These are phyloP conservation scores for Curvularia sp. DNA, from an alignment of 2,329 filamentous ascomycete species.

Conservation along the genomic window DNA sequence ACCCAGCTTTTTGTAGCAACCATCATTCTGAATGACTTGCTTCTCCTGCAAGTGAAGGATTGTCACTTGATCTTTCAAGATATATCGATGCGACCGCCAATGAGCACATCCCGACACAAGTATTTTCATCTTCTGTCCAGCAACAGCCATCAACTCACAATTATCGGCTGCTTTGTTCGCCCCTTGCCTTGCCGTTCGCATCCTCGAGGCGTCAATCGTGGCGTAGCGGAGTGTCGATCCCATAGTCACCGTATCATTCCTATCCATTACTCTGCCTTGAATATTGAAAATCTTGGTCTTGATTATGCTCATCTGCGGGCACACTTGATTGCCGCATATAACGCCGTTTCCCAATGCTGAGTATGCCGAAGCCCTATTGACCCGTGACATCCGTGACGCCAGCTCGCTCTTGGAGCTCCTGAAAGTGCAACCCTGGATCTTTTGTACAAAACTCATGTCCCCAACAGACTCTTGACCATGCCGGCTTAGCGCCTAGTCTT, in stretches of 20 bases:
- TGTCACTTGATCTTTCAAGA: slow-evolving; percentile 1
- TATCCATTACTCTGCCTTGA: slow-evolving; percentile 18
- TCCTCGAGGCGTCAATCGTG: slow-evolving; percentile 5
- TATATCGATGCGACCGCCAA: neutral
- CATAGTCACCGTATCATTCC: slow-evolving; percentile 18
- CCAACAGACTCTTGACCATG: slow-evolving; percentile 14
- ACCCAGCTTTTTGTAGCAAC: slow-evolving; percentile 2
- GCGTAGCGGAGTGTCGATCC: slow-evolving; percentile 5
- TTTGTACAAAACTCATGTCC: slow-evolving; percentile 32
- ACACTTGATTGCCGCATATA: slow-evolving; percentile 25
- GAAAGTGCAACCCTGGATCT: slow-evolving; percentile 25
- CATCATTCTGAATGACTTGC: neutral
- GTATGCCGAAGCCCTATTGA: slow-evolving; percentile 21
- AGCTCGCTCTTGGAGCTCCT: slow-evolving; percentile 27
- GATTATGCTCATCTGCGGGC: slow-evolving; percentile 38
- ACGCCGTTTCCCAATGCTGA: slow-evolving; percentile 40
- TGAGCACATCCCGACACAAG: neutral
- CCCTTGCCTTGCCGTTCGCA: slow-evolving; percentile 7
- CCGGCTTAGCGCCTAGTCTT: slow-evolving; percentile 61
- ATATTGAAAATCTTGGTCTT: slow-evolving; percentile 31
- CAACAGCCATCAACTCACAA: neutral
- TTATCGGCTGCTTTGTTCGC: slow-evolving; percentile 10
- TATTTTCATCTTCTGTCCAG: neutral
- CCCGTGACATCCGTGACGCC: slow-evolving; percentile 34
- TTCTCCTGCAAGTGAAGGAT: neutral